A percentile compares a stretch with the other conserved stretches of the same genome.
These are phyloP conservation scores for Corymbia calophylla DNA, from an alignment of 441 rosid species.

Conservation along the genomic window DNA sequence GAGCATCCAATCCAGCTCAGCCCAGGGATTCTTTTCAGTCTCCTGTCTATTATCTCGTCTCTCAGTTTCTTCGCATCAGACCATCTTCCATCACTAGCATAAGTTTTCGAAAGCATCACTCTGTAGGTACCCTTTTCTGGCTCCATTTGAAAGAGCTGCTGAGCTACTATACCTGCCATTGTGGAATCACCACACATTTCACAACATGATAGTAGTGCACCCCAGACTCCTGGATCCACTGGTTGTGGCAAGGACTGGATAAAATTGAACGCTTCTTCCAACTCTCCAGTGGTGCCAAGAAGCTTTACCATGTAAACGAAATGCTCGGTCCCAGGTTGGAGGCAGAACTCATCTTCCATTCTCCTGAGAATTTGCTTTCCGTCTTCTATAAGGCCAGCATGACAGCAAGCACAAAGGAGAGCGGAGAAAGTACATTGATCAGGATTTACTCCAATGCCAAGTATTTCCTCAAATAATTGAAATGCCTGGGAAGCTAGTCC, in stretches of 20 bases:
- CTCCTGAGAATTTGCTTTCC: constrained; percentile 51
- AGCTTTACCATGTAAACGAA: constrained; percentile 67
- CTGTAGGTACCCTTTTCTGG: constrained; percentile 51
- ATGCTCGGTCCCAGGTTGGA: constrained; percentile 58
- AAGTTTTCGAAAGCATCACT: constrained; percentile 74
- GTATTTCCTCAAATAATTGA: constrained; percentile 44
- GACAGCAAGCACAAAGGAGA: constrained; percentile 82
- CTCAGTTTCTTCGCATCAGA: constrained; percentile 53
- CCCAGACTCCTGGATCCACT: constrained; percentile 72
- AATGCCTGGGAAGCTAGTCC: constrained; percentile 64
- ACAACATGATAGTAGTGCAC: constrained; percentile 78
- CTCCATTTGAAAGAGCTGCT: constrained; percentile 37
- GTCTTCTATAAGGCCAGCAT: constrained; percentile 54
- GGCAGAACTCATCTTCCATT: constrained; percentile 60
- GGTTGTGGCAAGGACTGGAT: constrained; percentile 52
- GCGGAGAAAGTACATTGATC: constrained; percentile 71
- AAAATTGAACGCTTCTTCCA: constrained; percentile 61
- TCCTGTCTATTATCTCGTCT: constrained; percentile 21
- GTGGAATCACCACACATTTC: constrained; percentile 39
- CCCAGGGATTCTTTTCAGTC: constrained; percentile 45
- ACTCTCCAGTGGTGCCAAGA: constrained; percentile 58
- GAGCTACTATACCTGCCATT: constrained; percentile 61
- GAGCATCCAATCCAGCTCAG: constrained; percentile 39
- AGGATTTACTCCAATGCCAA: constrained; percentile 37
- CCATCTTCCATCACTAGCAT: constrained; percentile 81